Evolutionary conservation across 176 grass and related monocot genomes (phyloP).

Genomic region (Carex parvula): DNA sequence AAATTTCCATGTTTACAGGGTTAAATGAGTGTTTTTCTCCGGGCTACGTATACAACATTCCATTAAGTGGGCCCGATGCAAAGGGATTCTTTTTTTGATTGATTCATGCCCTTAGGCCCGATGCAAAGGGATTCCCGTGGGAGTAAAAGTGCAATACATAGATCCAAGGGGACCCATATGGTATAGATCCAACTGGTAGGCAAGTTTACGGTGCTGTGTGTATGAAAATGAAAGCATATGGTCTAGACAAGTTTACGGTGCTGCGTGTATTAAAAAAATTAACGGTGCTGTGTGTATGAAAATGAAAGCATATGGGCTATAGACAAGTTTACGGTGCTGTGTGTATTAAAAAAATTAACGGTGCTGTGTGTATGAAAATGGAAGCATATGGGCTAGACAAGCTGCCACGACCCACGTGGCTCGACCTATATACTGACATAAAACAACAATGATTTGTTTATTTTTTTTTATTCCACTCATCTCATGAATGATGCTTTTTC

Average conservation of each 20-base stretch:
- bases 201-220: background rate
- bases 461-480: background rate
- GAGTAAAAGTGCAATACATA: background rate
- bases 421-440: background rate
- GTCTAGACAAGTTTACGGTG: too few relatives aligned
- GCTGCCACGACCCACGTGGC: background rate
- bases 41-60: background rate
- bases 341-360: too few relatives aligned
- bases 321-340: too few relatives aligned
- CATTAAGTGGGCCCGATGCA: background rate
- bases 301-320: slow-evolving; percentile 6
- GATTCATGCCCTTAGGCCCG: too few relatives aligned
- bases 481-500: background rate
- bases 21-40: background rate
- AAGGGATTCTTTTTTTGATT: too few relatives aligned
- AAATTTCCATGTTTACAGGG: background rate
- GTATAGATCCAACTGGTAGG: background rate
- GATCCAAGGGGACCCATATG: slow-evolving; percentile 1
- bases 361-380: too few relatives aligned
- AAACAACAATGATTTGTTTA: background rate
- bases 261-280: background rate
- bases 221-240: too few relatives aligned
- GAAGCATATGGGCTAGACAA: too few relatives aligned
- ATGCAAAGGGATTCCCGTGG: background rate
- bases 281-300: background rate